phyloP scores from a whole-genome alignment of 352 stramenopile genomes.

The Globisporangium camurandrum region DNA sequence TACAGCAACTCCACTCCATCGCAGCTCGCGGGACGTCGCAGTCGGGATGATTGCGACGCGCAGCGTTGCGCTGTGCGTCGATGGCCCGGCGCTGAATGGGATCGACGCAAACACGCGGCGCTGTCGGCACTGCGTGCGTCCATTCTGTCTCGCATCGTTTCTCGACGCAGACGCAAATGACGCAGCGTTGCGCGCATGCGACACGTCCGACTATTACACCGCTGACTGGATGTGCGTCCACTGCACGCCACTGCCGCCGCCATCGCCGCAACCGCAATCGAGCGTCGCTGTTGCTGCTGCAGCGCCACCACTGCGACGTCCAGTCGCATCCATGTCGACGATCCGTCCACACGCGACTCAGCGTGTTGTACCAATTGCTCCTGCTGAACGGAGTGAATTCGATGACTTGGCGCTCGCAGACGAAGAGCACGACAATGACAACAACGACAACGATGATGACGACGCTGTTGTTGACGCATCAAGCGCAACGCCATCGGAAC shows the following conservation, averaged over 20 bases:
- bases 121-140: neutral
- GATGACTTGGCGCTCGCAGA: no score
- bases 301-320: no score
- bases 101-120: no score
- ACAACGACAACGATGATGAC: neutral
- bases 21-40: neutral
- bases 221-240: neutral
- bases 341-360: no score
- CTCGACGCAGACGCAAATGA: neutral
- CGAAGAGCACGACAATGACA: neutral
- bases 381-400: no score
- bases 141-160: neutral
- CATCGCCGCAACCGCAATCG: neutral
- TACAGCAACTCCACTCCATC: neutral
- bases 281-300: no score
- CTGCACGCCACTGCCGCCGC: neutral
- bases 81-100: neutral
- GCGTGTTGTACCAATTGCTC: no score
- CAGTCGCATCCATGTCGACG: no score
- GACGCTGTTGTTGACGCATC: neutral
- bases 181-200: neutral
- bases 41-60: neutral
- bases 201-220: neutral
- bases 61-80: neutral
- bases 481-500: neutral